Evolutionary conservation across 495 filamentous ascomycete genomes (phyloP).

Genomic region (Aspergillus biplanus): DNA sequence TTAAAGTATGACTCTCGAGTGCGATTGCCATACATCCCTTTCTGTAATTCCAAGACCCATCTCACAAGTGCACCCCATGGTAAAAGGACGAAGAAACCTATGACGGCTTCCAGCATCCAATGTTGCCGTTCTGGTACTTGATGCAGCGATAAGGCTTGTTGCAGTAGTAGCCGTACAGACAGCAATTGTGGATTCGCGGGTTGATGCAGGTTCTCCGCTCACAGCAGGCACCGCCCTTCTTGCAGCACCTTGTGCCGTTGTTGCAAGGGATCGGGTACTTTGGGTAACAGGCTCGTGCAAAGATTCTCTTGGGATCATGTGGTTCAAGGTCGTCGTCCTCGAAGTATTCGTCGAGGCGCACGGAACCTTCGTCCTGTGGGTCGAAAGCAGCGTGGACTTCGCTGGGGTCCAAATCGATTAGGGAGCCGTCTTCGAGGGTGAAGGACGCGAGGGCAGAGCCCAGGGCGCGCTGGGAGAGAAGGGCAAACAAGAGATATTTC

Average conservation of each 20-base stretch:
- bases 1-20: too few relatives aligned
- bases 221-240: constrained; percentile 3
- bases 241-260: constrained; percentile 7
- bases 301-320: constrained; percentile 3
- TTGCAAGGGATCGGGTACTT: constrained; percentile 9
- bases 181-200: constrained; percentile 12
- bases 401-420: constrained; percentile 6
- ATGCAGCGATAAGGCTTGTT: constrained; percentile 13
- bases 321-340: background rate
- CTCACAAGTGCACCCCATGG: background rate
- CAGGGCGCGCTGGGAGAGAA: constrained; percentile 3
- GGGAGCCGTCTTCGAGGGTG: constrained; percentile 7
- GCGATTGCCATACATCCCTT: background rate
- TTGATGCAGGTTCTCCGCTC: constrained; percentile 10
- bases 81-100: background rate
- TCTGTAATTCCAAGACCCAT: background rate
- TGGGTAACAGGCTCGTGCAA: constrained; percentile 9
- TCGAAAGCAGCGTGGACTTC: background rate
- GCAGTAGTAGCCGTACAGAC: constrained; percentile 14
- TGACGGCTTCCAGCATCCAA: background rate
- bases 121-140: constrained; percentile 9
- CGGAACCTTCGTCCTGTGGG: background rate
- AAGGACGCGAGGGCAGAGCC: constrained; percentile 4
- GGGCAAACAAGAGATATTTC: constrained; percentile 7
- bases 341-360: background rate